These are phyloP conservation scores for Beauveria sp. DNA, from an alignment of 2,329 filamentous ascomycete genomes.

Conservation along the genomic window DNA sequence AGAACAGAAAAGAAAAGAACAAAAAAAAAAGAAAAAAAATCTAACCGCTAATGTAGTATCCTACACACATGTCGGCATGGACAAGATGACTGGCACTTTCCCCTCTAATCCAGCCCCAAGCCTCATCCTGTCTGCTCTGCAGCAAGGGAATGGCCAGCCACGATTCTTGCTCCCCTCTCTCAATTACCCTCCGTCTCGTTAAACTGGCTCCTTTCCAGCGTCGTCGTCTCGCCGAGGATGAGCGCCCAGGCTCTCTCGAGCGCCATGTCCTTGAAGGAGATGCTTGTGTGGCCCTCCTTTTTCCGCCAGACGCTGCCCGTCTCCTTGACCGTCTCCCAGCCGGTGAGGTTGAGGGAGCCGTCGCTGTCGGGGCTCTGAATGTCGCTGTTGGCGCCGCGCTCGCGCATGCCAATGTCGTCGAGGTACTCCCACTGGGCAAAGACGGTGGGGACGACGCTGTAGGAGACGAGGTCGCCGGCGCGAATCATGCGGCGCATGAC, in stretches of 20 bases:
- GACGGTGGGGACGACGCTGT: conserved; percentile 19
- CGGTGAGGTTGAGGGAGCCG: neutral
- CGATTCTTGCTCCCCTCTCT: neutral
- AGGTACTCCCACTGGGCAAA: conserved; percentile 21
- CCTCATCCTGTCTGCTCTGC: too few species aligned
- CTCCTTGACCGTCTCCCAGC: conserved; percentile 2
- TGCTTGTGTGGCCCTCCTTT: neutral
- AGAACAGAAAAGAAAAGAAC: neutral
- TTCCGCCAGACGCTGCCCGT: conserved; percentile 7
- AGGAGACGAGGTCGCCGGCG: conserved; percentile 17
- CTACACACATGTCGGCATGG: neutral
- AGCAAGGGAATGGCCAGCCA: neutral
- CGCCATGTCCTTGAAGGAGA: conserved; percentile 8
- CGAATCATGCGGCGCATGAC: conserved; percentile 18
- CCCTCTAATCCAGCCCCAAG: too few species aligned
- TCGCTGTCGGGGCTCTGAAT: conserved; percentile 15
- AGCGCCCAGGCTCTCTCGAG: conserved; percentile 4
- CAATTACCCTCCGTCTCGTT: conserved; percentile 1
- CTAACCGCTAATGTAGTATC: neutral
- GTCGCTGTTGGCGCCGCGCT: conserved; percentile 17
- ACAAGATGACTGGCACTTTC: too few species aligned
- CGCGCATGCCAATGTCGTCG: conserved; percentile 17
- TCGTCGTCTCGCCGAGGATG: neutral
- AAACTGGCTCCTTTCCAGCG: neutral
- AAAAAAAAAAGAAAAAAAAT: neutral